A percentile compares a stretch with the other conserved stretches of the same genome.
phyloP scores from a whole-genome alignment of 2,329 filamentous ascomycete species.

The Fusarium equiseti region DNA sequence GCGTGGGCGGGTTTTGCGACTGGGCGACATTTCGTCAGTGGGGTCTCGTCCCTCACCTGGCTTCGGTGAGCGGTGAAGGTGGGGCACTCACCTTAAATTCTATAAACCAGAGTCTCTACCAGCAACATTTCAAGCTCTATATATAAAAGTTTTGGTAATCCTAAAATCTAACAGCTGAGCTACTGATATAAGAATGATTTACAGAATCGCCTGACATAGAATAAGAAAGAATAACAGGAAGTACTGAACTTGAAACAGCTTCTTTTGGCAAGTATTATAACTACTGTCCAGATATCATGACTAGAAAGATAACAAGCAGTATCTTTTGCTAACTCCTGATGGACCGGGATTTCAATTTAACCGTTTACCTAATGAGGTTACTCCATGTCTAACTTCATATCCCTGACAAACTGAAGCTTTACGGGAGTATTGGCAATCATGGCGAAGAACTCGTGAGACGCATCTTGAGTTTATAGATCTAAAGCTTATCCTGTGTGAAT shows the following conservation, averaged over 20 bases:
- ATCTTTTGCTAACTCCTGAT: background rate
- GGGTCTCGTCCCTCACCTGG: conserved; percentile 36
- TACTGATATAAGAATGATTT: background rate
- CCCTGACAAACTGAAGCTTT: background rate
- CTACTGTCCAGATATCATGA: background rate
- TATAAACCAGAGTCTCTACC: background rate
- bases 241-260: background rate
- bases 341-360: background rate
- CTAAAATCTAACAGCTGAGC: background rate
- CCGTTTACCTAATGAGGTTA: background rate
- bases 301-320: background rate
- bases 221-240: background rate
- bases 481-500: background rate
- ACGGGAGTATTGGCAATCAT: background rate
- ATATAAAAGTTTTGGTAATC: background rate
- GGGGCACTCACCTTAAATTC: conserved; percentile 42
- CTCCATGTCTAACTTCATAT: background rate
- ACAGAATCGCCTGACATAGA: background rate
- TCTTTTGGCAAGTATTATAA: background rate
- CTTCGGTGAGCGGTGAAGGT: conserved; percentile 46
- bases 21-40: conserved; percentile 50
- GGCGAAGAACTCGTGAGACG: background rate
- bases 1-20: conserved; percentile 47
- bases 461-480: background rate
- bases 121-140: background rate